Percentiles rank a stretch among this genome's conserved stretches.
phyloP scores from a whole-genome alignment of 2,329 filamentous ascomycete genomes.

The Rutstroemia sydowiana region DNA sequence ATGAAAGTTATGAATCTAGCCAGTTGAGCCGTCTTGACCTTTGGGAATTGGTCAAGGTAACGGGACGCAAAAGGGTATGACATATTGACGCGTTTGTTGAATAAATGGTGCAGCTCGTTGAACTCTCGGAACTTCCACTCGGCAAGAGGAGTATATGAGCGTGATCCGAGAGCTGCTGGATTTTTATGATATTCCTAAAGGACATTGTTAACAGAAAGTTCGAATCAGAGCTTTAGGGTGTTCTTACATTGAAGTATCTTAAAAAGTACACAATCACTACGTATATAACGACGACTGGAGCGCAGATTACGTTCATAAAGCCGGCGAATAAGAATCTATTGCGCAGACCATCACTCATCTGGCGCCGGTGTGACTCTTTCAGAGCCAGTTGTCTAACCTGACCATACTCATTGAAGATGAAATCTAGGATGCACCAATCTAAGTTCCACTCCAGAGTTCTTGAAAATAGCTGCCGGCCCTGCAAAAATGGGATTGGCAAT shows the following conservation, averaged over 20 bases:
- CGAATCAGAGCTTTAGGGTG: not conserved
- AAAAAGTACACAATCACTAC: slow-evolving; percentile 87
- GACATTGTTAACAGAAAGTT: slow-evolving; percentile 12
- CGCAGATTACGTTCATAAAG: slow-evolving; percentile 76
- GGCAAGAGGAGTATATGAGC: slow-evolving; percentile 85
- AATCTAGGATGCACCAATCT: slow-evolving; percentile 83
- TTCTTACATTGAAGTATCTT: slow-evolving; percentile 78
- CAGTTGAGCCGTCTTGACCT: slow-evolving; percentile 82
- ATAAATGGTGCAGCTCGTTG: slow-evolving; percentile 91
- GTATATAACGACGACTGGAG: slow-evolving; percentile 81
- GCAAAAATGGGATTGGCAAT: slow-evolving; percentile 75
- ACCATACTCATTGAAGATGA: slow-evolving; percentile 83
- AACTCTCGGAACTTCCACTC: slow-evolving; percentile 99
- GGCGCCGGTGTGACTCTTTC: slow-evolving; percentile 70
- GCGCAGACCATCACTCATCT: slow-evolving; percentile 70
- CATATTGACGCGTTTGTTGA: slow-evolving; percentile 84
- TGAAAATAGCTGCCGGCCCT: slow-evolving; percentile 75
- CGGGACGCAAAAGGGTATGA: slow-evolving; percentile 87
- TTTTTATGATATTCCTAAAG: slow-evolving; percentile 90
- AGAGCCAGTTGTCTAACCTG: slow-evolving; percentile 83
- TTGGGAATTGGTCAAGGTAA: slow-evolving; percentile 94
- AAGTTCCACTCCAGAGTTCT: slow-evolving; percentile 88
- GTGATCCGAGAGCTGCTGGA: slow-evolving; percentile 75
- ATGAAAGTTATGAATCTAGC: slow-evolving; percentile 83
- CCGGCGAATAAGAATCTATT: slow-evolving; percentile 76